Evolutionary conservation across 2,329 filamentous ascomycete species (phyloP).

Genomic region (Cercospora sp.): DNA sequence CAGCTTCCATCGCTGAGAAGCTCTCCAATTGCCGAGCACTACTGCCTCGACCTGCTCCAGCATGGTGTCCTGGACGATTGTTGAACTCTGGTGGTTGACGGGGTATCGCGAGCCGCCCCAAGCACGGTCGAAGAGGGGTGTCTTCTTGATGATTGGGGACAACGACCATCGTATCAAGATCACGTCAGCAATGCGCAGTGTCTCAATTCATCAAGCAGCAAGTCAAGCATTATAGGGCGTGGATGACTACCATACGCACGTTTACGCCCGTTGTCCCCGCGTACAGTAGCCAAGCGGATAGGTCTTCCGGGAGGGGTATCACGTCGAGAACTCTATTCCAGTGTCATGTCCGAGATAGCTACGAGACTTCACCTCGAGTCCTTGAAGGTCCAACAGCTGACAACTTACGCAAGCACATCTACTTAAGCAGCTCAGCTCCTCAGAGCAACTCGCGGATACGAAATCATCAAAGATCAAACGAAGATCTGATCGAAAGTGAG

Average conservation of each 20-base stretch:
- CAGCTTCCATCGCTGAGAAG: not conserved
- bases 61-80: not conserved
- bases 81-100: not conserved
- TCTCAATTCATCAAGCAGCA: not conserved
- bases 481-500: not conserved
- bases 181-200: not conserved
- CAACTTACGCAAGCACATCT: not conserved
- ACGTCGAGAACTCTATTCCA: conserved; percentile 3
- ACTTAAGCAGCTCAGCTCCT: not conserved
- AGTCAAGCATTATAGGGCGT: not conserved
- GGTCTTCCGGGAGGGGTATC: not conserved
- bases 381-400: not conserved
- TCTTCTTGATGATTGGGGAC: no score
- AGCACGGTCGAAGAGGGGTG: no score
- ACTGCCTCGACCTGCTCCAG: not conserved
- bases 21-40: not conserved
- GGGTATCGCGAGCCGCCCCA: no score
- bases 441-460: not conserved
- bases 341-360: not conserved
- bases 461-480: no score
- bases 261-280: not conserved
- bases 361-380: not conserved
- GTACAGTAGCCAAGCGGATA: not conserved
- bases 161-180: not conserved
- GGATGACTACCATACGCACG: not conserved